Evolutionary conservation across 2,329 filamentous ascomycete genomes (phyloP), one percentile per base, ranked within the genome.

Genomic region (Verticillium zaregamsianum): DNA sequence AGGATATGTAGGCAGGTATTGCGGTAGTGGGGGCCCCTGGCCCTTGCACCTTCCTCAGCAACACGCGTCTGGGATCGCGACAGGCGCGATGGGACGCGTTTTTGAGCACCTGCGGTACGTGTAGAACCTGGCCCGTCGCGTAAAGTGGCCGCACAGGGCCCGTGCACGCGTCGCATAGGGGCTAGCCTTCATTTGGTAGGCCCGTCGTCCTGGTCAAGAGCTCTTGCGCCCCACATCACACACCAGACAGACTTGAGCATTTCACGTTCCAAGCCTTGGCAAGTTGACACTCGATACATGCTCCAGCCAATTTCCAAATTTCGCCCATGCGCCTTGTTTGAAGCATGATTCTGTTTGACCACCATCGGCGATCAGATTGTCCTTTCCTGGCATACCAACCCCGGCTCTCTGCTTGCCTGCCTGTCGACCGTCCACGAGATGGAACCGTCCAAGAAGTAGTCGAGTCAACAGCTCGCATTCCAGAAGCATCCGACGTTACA

Each of bases 131-230:
- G 17, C 5, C 23, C 57, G 55, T 33, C 57, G 58, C 58, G 58
- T 59, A 54, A 39, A 59, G 58, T 59, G 58, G 58, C 20, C 58
- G 40, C 12, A 14, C n/a, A 4, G 15, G 28, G 58, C 23, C 58
- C 45, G 31, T 54, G 45, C 58, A 59, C 58, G 40, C 45, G 45
- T 49, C 45, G 25, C 45, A 23, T 8, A 12, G 45, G 20, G 20
- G 45, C 11, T 23, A 23, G 23, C 11, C 45, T 23, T 14, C 20
- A 23, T 49, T n/a, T 25, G 6, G 45, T 14, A 23, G 45, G 20
- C 45, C 20, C 11, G 4, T 25, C 20, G 1, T 11, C 45, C 39
- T 45, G 14, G 17, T 49, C n/a, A 23, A n/a, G n/a, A 23, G 23
- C 45, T 11, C 9, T 9, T 25, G 9, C 45, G 45, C 11, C 45